Base-by-base conservation (phyloP, 768 basidiomycete genomes). In the Mycena galopus region DNA sequence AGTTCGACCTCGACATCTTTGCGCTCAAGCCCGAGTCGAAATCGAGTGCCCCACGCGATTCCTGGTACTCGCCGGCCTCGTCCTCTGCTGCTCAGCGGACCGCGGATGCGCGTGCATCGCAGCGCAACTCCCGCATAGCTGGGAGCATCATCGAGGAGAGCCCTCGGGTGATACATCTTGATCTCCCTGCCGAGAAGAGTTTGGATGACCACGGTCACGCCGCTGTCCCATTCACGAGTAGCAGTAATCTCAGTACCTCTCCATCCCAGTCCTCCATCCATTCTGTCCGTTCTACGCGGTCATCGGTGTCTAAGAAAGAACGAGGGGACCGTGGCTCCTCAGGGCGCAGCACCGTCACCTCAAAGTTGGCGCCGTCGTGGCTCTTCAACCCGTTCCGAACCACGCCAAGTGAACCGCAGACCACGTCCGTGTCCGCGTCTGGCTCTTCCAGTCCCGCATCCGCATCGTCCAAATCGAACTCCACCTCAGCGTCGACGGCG, bases 311-410 rank as follows among this genome's bases (percentile, higher is more conserved):
- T 11, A 84, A 80, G 60, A 78, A 32, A 30, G 65, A 56, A 78
- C 25, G 79, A 80, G 47, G 73, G 84, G 25, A 75, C 77, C 25
- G 75, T 79, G 8, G 44, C 39, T 64, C 71, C 19, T 60, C 66
- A 3, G 53, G 67, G 19, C 87, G 86, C 30, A 78, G 82, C 4
- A 83, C 86, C 2, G 67, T 89, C 0, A 82, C 86, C 14, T 90
- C 93, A 2, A 93, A 90, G 76, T 85, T 94, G 47, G 84, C 93
- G 1, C 89, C 93, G 2, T 86, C 92, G n/a, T 95, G 94, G 94
- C 81, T 95, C 14, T 92, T 94, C 80, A 93, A 91, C 76, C 88
- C 91, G 7, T 95, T 95, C 80, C 85, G 93, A 37, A 90, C 88
- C 69, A 88, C 85, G 0, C 85, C 87, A 9, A 89, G 87, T 73